Conservation (phyloP, 108 stramenopile genomes). For the Chaetoceros muelleri region DNA sequence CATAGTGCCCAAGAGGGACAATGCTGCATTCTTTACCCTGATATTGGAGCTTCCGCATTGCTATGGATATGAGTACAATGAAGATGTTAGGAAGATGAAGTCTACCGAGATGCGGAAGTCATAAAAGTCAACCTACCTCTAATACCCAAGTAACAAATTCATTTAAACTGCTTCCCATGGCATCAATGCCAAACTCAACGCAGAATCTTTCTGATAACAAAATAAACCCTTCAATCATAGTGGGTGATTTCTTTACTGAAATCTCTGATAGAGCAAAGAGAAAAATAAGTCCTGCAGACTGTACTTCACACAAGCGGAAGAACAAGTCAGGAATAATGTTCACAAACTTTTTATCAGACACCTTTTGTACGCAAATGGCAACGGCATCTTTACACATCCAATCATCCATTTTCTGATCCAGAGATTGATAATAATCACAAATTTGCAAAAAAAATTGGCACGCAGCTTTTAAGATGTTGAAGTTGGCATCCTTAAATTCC, state of each 20-base stretch:
- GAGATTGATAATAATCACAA: conserved; percentile 27
- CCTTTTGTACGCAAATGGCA: conserved; percentile 47
- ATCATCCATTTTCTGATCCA: conserved; percentile 15
- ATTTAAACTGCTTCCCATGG: conserved; percentile 31
- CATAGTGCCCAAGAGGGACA: conserved; percentile 39
- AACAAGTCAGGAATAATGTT: conserved; percentile 33
- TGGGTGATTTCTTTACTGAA: conserved; percentile 51
- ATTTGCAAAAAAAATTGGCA: conserved; percentile 46
- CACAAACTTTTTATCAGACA: conserved; percentile 69
- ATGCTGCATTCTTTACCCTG: conserved; percentile 63
- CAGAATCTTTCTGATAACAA: conserved; percentile 41
- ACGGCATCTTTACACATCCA: conserved; percentile 36
- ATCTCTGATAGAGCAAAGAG: conserved; percentile 14
- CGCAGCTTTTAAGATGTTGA: conserved; percentile 59
- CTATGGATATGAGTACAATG: conserved; percentile 8
- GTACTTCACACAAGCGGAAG: conserved; percentile 38
- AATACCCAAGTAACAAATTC: conserved; percentile 40
- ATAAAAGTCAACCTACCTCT: conserved; percentile 18
- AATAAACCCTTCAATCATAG: conserved; percentile 59
- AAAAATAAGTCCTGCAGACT: conserved; percentile 34
- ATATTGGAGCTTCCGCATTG: conserved; percentile 45
- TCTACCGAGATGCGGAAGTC: not conserved
- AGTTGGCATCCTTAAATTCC: conserved; percentile 74
- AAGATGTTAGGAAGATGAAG: not conserved
- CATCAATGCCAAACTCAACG: conserved; percentile 54